Conservation (phyloP, 1,284 basidiomycete genomes). For the Uromyces viciae-fabae region DNA sequence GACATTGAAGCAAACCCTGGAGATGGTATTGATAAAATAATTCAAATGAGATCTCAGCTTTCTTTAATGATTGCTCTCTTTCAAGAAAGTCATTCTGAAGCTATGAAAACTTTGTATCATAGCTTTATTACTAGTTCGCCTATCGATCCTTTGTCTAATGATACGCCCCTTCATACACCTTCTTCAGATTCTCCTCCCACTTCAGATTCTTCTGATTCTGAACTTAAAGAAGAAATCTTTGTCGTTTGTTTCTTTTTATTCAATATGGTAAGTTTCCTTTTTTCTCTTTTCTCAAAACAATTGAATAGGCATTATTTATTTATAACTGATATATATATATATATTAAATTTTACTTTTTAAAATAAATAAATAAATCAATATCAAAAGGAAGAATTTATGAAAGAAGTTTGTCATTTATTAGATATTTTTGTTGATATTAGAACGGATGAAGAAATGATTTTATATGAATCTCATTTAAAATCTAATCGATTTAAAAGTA, state of each 20-base stretch:
- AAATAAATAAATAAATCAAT: constrained; percentile 52
- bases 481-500: too few species aligned
- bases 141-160: neutral
- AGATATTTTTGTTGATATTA: constrained; percentile 60
- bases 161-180: neutral
- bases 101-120: constrained; percentile 37
- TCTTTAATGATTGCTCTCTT: constrained; percentile 18
- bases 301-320: neutral
- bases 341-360: constrained; percentile 75
- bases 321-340: neutral
- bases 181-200: neutral
- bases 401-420: constrained; percentile 73
- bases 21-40: constrained; percentile 23
- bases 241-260: constrained; percentile 43
- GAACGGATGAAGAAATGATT: constrained; percentile 47
- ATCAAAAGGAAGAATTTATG: constrained; percentile 73
- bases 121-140: constrained; percentile 17
- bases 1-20: constrained; percentile 14
- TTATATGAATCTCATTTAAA: constrained; percentile 10
- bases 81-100: constrained; percentile 18
- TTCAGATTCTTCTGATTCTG: neutral
- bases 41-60: constrained; percentile 25
- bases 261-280: constrained; percentile 28
- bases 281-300: neutral
- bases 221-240: constrained; percentile 40